These are phyloP conservation scores for Fusarium musae DNA, from an alignment of 2,329 filamentous ascomycete species.

Conservation along the genomic window DNA sequence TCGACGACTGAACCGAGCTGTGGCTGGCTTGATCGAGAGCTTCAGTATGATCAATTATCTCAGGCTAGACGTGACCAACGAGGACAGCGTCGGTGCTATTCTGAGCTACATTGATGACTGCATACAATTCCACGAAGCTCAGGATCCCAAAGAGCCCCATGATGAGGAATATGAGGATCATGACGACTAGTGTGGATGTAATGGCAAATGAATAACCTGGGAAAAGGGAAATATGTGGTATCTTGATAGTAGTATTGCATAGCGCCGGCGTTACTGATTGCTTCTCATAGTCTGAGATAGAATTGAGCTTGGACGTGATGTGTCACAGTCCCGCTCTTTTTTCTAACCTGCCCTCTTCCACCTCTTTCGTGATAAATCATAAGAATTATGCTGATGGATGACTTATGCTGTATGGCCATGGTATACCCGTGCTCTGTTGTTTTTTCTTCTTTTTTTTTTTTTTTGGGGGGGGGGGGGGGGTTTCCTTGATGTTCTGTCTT, in stretches of 20 bases:
- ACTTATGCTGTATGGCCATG: neutral
- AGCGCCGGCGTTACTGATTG: conserved; percentile 46
- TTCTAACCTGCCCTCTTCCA: conserved; percentile 13
- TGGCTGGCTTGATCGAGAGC: conserved; percentile 91
- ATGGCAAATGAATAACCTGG: conserved; percentile 15
- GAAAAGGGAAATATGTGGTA: conserved; percentile 30
- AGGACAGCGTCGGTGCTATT: conserved; percentile 87
- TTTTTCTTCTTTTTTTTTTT: neutral
- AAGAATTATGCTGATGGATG: conserved; percentile 1
- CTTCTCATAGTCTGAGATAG: conserved; percentile 33
- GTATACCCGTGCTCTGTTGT: neutral
- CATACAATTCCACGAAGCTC: conserved; percentile 92
- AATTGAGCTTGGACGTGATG: conserved; percentile 28
- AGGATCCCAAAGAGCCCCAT: conserved; percentile 86
- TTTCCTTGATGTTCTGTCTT: conserved; percentile 8
- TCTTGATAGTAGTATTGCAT: conserved; percentile 43
- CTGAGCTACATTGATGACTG: conserved; percentile 94
- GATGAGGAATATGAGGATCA: conserved; percentile 63
- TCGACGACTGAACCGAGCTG: conserved; percentile 83
- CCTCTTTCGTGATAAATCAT: conserved; percentile 25
- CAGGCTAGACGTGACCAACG: conserved; percentile 87
- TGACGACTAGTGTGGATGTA: conserved; percentile 31
- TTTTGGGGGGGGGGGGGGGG: too few relatives aligned
- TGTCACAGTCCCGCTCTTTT: conserved; percentile 12
- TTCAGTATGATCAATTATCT: conserved; percentile 98